These are phyloP conservation scores for Alternaria ethzedia DNA, from an alignment of 2,329 filamentous ascomycete species.

Conservation along the genomic window DNA sequence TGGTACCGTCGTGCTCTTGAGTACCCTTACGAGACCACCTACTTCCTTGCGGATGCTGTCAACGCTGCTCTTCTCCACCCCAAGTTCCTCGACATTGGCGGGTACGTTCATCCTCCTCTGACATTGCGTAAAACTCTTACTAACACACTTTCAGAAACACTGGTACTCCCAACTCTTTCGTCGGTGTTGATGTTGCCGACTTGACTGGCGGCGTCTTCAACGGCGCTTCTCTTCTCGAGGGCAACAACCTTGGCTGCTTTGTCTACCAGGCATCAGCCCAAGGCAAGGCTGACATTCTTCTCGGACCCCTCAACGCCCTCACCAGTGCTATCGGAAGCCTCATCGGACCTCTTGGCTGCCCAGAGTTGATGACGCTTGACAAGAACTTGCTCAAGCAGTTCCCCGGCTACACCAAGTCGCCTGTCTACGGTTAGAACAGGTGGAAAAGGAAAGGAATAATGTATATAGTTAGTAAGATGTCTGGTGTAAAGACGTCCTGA, in stretches of 20 bases:
- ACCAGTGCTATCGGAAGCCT: conserved; percentile 20
- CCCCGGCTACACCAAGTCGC: conserved; percentile 24
- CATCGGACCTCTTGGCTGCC: conserved; percentile 23
- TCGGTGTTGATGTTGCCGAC: conserved; percentile 22
- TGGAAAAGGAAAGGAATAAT: neutral
- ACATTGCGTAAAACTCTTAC: neutral
- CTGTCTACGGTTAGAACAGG: conserved; percentile 20
- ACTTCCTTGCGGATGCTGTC: conserved; percentile 27
- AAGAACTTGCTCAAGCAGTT: conserved; percentile 21
- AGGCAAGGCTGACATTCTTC: conserved; percentile 29
- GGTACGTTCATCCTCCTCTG: conserved; percentile 6
- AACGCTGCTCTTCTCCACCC: conserved; percentile 27
- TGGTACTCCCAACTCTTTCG: conserved; percentile 31
- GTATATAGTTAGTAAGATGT: neutral
- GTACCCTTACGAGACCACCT: conserved; percentile 27
- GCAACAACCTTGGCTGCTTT: conserved; percentile 29
- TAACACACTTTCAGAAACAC: conserved; percentile 18
- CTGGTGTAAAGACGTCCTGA: neutral
- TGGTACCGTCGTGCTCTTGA: conserved; percentile 31
- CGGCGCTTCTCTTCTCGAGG: conserved; percentile 15
- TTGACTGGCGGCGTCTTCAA: conserved; percentile 28
- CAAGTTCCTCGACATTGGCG: conserved; percentile 30
- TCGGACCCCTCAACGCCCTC: conserved; percentile 19
- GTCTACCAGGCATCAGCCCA: conserved; percentile 26
- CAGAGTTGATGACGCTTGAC: conserved; percentile 23